Conservation (phyloP, 1,284 basidiomycete genomes). For the Malassezia slooffiae region DNA sequence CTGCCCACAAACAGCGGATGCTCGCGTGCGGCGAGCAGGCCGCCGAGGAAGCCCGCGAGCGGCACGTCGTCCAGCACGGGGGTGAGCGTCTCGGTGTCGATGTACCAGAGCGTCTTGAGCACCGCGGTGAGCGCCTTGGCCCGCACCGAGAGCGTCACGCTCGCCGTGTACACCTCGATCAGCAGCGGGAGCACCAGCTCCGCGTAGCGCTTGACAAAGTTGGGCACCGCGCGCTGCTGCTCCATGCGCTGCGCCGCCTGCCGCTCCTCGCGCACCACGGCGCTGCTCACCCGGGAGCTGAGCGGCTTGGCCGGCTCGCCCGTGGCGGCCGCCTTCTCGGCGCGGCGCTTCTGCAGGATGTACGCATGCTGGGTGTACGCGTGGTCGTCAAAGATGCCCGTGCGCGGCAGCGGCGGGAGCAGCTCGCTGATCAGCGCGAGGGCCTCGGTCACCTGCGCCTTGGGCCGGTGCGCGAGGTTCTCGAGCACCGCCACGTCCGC, state of each 20-base stretch:
- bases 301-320: slow-evolving; percentile 1
- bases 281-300: slow-evolving; percentile 6
- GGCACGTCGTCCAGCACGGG: slow-evolving; percentile 34
- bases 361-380: slow-evolving; percentile 77
- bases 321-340: slow-evolving; percentile 13
- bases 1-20: slow-evolving; percentile 24
- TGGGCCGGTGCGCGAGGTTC: slow-evolving; percentile 86
- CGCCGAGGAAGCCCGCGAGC: slow-evolving; percentile 38
- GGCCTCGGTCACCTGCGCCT: slow-evolving; percentile 55
- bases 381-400: slow-evolving; percentile 86
- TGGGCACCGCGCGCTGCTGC: slow-evolving; percentile 27
- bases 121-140: slow-evolving; percentile 34
- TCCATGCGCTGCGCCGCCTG: slow-evolving; percentile 29
- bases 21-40: slow-evolving; percentile 36
- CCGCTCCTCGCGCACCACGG: slow-evolving; percentile 16
- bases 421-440: slow-evolving; percentile 36
- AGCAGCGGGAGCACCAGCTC: slow-evolving; percentile 40
- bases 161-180: slow-evolving; percentile 41
- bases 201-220: slow-evolving; percentile 34
- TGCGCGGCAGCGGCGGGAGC: slow-evolving; percentile 49
- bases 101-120: slow-evolving; percentile 39
- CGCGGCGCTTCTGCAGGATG: slow-evolving; percentile 19
- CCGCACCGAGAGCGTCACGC: slow-evolving; percentile 30
- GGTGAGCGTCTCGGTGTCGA: slow-evolving; percentile 27
- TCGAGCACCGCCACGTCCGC: slow-evolving; percentile 91